Percentiles rank a stretch among this genome's conserved stretches.
Conservation (phyloP, 106 monocot species). For the Apostasia ramifera region DNA sequence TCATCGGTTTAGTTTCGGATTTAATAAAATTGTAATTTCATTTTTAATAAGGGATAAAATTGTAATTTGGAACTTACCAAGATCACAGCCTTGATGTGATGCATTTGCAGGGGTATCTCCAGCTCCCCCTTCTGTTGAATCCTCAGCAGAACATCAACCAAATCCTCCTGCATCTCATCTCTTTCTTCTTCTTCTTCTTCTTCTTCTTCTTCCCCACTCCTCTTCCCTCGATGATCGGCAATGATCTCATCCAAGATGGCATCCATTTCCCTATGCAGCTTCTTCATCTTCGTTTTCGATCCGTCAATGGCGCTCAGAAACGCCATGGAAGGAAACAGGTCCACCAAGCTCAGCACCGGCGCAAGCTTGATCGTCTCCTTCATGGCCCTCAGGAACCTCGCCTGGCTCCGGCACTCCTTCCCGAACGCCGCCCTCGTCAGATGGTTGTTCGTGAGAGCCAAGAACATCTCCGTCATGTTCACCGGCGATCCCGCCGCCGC, state of each 20-base stretch:
- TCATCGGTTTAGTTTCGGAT: too few relatives aligned
- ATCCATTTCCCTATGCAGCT: not conserved
- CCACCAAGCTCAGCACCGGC: not conserved
- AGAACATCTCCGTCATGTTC: not conserved
- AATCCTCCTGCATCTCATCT: not conserved
- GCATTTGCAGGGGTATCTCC: not conserved
- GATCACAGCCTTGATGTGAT: slow-evolving; percentile 12
- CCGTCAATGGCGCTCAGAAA: not conserved
- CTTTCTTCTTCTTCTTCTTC: not conserved
- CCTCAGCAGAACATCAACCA: slow-evolving; percentile 15
- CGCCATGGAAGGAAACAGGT: slow-evolving; percentile 11
- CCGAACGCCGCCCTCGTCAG: slow-evolving; percentile 1
- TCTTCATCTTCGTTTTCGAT: not conserved
- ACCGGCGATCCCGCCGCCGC: not conserved
- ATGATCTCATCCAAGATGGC: slow-evolving; percentile 8
- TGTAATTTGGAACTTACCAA: slow-evolving; percentile 4
- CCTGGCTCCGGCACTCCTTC: not conserved
- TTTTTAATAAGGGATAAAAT: too few relatives aligned
- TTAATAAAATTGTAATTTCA: too few relatives aligned
- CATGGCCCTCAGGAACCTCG: not conserved
- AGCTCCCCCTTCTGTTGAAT: not conserved
- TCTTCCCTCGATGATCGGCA: not conserved
- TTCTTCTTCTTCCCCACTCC: not conserved
- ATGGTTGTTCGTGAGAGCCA: not conserved
- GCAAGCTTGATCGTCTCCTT: not conserved